Conservation (phyloP, 2,329 filamentous ascomycete genomes). For the Aureobasidium leucospermi region DNA sequence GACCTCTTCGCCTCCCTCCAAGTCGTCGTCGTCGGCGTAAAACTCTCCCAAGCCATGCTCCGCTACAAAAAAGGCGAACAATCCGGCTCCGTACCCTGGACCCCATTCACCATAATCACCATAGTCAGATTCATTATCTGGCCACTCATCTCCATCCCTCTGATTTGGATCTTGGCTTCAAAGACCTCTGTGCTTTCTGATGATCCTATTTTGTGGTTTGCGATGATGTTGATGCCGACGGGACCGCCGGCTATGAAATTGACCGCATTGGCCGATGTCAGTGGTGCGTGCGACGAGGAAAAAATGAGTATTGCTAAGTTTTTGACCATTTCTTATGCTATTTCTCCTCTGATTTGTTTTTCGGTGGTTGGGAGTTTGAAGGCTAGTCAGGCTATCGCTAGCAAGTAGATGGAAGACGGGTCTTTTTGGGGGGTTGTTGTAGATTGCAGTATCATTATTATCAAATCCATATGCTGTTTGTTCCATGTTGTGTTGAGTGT, state of each 20-base stretch:
- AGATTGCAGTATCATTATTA: no score
- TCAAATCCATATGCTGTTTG: no score
- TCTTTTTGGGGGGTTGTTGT: no score
- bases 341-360: slow-evolving; percentile 38
- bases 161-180: slow-evolving; percentile 49
- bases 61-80: slow-evolving; percentile 39
- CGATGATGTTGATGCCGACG: slow-evolving; percentile 53
- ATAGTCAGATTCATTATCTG: slow-evolving; percentile 54
- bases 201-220: slow-evolving; percentile 62
- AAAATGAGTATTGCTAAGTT: slow-evolving; percentile 50
- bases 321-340: slow-evolving; percentile 38
- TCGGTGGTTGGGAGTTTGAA: slow-evolving; percentile 37
- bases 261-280: slow-evolving; percentile 45
- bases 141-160: slow-evolving; percentile 44
- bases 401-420: neutral
- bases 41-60: slow-evolving; percentile 49
- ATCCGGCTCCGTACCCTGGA: slow-evolving; percentile 40
- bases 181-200: slow-evolving; percentile 44
- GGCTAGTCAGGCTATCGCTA: slow-evolving; percentile 29
- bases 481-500: no score
- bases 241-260: slow-evolving; percentile 50
- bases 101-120: slow-evolving; percentile 45
- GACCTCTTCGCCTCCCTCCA: slow-evolving; percentile 58
- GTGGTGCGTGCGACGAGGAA: slow-evolving; percentile 37
- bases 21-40: slow-evolving; percentile 60